These are phyloP conservation scores for Vitis rotundifolia DNA, from an alignment of 164 flowering plant genomes.

Conservation along the genomic window DNA sequence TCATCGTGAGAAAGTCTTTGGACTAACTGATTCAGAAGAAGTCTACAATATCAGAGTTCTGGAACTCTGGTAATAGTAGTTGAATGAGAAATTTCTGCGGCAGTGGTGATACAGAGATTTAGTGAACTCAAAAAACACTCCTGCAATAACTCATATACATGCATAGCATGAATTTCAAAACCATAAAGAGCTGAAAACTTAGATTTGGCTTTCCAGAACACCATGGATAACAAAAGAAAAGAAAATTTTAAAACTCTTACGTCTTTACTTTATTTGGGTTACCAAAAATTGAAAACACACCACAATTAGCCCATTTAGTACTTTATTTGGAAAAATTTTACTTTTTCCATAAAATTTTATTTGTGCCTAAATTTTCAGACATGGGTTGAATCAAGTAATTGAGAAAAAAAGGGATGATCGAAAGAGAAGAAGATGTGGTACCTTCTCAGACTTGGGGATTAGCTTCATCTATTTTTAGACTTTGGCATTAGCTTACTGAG, in stretches of 20 bases:
- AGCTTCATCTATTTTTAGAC: slow-evolving; percentile 23
- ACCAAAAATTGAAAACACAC: too few relatives aligned
- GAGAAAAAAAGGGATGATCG: neutral
- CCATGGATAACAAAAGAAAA: too few relatives aligned
- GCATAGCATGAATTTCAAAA: too few relatives aligned
- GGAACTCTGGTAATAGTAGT: slow-evolving; percentile 19
- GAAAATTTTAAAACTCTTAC: too few relatives aligned
- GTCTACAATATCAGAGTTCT: slow-evolving; percentile 66
- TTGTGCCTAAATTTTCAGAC: neutral
- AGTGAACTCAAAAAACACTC: neutral
- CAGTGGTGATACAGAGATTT: slow-evolving; percentile 13
- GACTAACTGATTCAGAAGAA: slow-evolving; percentile 58
- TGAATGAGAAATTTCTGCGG: neutral
- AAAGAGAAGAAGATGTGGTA: slow-evolving; percentile 2
- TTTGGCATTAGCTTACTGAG: slow-evolving; percentile 8
- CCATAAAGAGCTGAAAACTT: too few relatives aligned
- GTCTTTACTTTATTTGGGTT: too few relatives aligned
- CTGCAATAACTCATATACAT: too few relatives aligned
- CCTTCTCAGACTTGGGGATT: slow-evolving; percentile 36
- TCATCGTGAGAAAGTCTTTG: slow-evolving; percentile 54
- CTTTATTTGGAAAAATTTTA: too few relatives aligned
- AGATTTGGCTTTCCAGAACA: too few relatives aligned
- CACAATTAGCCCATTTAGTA: too few relatives aligned
- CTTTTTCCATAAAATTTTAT: too few relatives aligned
- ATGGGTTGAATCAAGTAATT: too few relatives aligned